Evolutionary conservation across 2,329 filamentous ascomycete species (phyloP).

Genomic region (Neocatenulostroma microsporum): DNA sequence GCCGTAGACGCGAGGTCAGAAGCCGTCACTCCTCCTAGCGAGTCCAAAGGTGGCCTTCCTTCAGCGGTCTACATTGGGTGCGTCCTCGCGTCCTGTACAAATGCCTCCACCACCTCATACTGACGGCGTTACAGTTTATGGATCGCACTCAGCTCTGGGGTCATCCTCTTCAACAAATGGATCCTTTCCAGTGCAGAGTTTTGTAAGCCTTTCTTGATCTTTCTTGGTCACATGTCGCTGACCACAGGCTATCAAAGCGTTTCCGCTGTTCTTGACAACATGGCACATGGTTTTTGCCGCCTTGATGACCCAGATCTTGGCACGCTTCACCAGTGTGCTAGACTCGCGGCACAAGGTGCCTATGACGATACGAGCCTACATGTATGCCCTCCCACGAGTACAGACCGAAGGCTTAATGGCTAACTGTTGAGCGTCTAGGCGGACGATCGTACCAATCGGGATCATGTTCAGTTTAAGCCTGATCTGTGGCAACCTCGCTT

Average conservation of each 20-base stretch:
- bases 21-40: too few species aligned
- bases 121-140: slow-evolving; percentile 55
- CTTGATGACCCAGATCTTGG: slow-evolving; percentile 86
- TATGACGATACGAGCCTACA: slow-evolving; percentile 90
- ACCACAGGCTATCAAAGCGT: too few species aligned
- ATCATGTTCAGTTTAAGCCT: slow-evolving; percentile 92
- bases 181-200: slow-evolving; percentile 81
- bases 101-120: neutral
- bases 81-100: slow-evolving; percentile 20
- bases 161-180: slow-evolving; percentile 99
- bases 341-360: slow-evolving; percentile 94
- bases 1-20: too few species aligned
- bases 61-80: slow-evolving; percentile 74
- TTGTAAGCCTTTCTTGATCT: too few species aligned
- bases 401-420: too few species aligned
- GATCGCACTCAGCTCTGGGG: slow-evolving; percentile 86
- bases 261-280: slow-evolving; percentile 76
- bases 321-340: slow-evolving; percentile 78
- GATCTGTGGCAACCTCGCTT: slow-evolving; percentile 94
- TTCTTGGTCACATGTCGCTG: too few species aligned
- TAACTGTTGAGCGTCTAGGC: too few species aligned
- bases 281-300: slow-evolving; percentile 94
- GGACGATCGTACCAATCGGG: slow-evolving; percentile 89
- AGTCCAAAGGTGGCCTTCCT: slow-evolving; percentile 61
- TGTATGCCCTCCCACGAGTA: too few species aligned